Evolutionary conservation across 371 early-diverging fungal species (phyloP).

Genomic region (Umbelopsis sp.): DNA sequence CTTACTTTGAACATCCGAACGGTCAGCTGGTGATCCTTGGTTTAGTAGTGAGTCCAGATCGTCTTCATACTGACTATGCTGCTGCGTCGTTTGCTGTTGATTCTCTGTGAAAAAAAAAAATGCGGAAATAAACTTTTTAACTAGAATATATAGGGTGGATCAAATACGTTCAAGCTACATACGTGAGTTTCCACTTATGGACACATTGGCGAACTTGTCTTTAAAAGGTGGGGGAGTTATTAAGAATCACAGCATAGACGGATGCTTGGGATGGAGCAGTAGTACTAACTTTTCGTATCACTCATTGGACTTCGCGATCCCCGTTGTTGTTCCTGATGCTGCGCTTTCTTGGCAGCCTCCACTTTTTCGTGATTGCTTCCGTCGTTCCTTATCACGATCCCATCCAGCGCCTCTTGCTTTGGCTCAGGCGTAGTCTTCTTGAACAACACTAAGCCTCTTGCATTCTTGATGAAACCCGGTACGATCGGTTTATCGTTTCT

Average conservation of each 20-base stretch:
- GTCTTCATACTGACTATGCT: slow-evolving; percentile 22
- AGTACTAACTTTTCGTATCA: neutral
- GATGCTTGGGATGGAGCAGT: too few relatives aligned
- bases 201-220: neutral
- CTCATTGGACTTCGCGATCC: neutral
- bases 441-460: slow-evolving; percentile 42
- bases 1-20: slow-evolving; percentile 13
- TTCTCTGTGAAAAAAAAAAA: neutral
- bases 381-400: slow-evolving; percentile 46
- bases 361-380: slow-evolving; percentile 31
- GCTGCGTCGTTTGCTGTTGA: slow-evolving; percentile 10
- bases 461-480: slow-evolving; percentile 43
- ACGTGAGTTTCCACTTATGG: neutral
- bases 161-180: neutral
- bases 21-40: slow-evolving; percentile 18
- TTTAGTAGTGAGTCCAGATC: slow-evolving; percentile 34
- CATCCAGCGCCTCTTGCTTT: slow-evolving; percentile 28
- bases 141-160: neutral
- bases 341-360: slow-evolving; percentile 8
- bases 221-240: neutral
- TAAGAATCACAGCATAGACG: too few relatives aligned
- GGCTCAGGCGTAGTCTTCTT: slow-evolving; percentile 31
- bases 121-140: neutral
- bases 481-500: slow-evolving; percentile 40
- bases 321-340: neutral